Evolutionary conservation across 345 rosid genomes (phyloP).

Genomic region (Camelina laxa): DNA sequence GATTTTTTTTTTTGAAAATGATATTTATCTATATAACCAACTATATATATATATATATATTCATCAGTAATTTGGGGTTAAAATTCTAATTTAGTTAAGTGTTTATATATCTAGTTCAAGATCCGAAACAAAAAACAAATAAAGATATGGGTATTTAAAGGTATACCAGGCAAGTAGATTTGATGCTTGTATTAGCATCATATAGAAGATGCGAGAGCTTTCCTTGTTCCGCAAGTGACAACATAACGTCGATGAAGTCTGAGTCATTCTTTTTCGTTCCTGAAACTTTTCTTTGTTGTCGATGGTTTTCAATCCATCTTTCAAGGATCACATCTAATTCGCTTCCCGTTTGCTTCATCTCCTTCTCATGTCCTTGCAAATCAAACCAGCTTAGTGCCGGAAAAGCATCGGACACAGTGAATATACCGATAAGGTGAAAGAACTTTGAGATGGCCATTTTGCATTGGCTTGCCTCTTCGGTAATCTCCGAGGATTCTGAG

Average conservation of each 20-base stretch:
- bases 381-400: conserved; percentile 65
- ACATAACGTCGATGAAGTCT: conserved; percentile 57
- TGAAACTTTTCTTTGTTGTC: conserved; percentile 30
- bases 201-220: conserved; percentile 48
- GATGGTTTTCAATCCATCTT: conserved; percentile 51
- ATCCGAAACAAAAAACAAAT: neutral
- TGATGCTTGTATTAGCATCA: conserved; percentile 51
- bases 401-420: conserved; percentile 62
- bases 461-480: conserved; percentile 47
- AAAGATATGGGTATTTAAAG: neutral
- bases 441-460: conserved; percentile 48
- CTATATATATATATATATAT: neutral
- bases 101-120: too few relatives aligned
- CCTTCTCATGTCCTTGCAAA: conserved; percentile 57
- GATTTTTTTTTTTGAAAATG: too few relatives aligned
- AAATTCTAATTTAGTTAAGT: too few relatives aligned
- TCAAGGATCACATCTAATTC: conserved; percentile 51
- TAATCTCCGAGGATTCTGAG: conserved; percentile 28
- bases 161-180: conserved; percentile 66
- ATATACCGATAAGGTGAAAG: conserved; percentile 55
- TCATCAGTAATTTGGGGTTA: too few relatives aligned
- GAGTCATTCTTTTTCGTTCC: conserved; percentile 30
- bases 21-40: neutral
- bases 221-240: conserved; percentile 51
- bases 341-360: conserved; percentile 60